Conservation (phyloP, 1,284 basidiomycete genomes). For the Melanopsichium pennsylvanicum region DNA sequence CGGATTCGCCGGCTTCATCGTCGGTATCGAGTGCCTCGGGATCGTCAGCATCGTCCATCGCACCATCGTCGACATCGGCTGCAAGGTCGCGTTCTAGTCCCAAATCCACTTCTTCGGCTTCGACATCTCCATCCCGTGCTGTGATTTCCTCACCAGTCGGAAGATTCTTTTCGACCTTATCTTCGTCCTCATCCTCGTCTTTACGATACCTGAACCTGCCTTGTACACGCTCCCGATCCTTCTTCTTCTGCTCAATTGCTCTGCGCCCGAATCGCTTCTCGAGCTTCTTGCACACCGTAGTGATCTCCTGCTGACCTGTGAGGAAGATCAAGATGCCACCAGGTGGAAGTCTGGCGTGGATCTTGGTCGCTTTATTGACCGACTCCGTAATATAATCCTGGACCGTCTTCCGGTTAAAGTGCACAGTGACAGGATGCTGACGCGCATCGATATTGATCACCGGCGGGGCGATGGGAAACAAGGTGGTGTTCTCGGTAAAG, state of each 20-base stretch:
- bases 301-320: constrained; percentile 80
- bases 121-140: constrained; percentile 69
- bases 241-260: constrained; percentile 70
- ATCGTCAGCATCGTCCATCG: constrained; percentile 65
- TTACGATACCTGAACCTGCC: constrained; percentile 12
- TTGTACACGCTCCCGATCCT: constrained; percentile 28
- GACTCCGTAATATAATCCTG: constrained; percentile 91
- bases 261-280: constrained; percentile 79
- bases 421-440: constrained; percentile 93
- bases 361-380: constrained; percentile 85
- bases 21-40: constrained; percentile 65
- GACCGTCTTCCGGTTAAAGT: constrained; percentile 86
- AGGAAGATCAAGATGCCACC: constrained; percentile 79
- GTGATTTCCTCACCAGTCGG: constrained; percentile 22
- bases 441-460: constrained; percentile 87
- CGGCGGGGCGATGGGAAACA: constrained; percentile 86
- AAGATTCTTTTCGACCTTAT: constrained; percentile 30
- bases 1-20: constrained; percentile 37
- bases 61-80: constrained; percentile 68
- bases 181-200: constrained; percentile 13
- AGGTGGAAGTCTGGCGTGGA: constrained; percentile 76
- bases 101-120: constrained; percentile 83
- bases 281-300: constrained; percentile 74
- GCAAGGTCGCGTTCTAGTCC: constrained; percentile 69
- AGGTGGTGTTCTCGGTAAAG: constrained; percentile 83